Base-by-base conservation (phyloP, 192 early-diverging fungal species). In the Dissophora globulifera region DNA sequence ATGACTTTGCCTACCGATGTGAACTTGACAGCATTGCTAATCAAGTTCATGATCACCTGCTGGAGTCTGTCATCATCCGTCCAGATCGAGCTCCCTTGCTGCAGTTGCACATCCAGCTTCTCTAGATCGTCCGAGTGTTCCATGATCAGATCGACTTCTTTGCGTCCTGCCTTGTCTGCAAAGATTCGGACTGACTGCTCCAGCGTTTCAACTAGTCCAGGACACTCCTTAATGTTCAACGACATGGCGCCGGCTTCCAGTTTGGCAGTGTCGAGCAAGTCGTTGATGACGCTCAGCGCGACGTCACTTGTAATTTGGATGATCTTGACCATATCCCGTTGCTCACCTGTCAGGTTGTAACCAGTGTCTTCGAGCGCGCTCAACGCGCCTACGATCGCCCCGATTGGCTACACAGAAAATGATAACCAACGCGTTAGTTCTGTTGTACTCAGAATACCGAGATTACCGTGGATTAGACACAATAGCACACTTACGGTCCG, bases 1-100 rank as follows among this genome's bases (percentile, higher is more conserved):
- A 63, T 23, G 15, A 82, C 55, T 53, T 76, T 64, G 19, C 69
- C 74, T 2, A 67, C 74, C 22, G 85, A 71, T 9, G 83, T 86
- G 49, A 87, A 89, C 65, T 84, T 85, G 19, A 84, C 54, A 26
- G 86, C 81, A 69, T 88, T 88, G 5, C 82, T 74, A 11, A 86
- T 78, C 22, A 88, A 47, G 56, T 88, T 88, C 62, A 87, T 79
- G 2, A 82, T 69, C 1, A 84, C 61, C 26, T 80, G 82, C 33
- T 78, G 80, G 0, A 79, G 40, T 3, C 72, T 59, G 67, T 56
- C 66, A 7, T 46, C 62, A 22, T 62, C 62, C 9, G 58, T 58
- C 58, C 55, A 65, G 17, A 79, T 42, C 12, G 43, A 17, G 13
- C 16, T 62, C 41, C 74, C 70, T 62, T 62, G 80, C 54, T 47